Base-by-base conservation (phyloP, 1,139 yeast species). In the Petasospora fabianii region DNA sequence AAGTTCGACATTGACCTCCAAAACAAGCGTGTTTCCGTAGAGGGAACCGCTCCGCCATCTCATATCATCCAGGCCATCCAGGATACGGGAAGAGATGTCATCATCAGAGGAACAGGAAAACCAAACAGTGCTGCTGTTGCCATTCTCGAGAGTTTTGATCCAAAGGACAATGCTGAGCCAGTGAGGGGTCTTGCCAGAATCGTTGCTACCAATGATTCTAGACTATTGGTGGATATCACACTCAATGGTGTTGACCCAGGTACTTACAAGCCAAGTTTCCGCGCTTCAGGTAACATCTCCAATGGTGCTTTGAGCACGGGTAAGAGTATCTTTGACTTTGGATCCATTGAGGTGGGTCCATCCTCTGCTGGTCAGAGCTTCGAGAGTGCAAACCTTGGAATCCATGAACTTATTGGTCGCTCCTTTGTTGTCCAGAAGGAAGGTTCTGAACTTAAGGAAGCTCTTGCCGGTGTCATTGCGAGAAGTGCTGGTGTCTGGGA, bases 401-500 rank as follows among this genome's bases (percentile, higher is more conserved):
- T 88, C 21, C 58, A 68, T 44, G 82, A 82, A 29, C 62, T 88
- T 37, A 85, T 90, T 50, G 97, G 97, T 11, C 71, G 97, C 46
- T 77, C 92, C 19, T 68, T 92, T 39, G 79, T 84, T 2, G 74
- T 90, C 35, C 71, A 80, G 21, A 60, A 62, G 17, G 60, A 66
- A 35, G 68, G 68, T 27, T 58, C 64, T 32, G 56, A 58, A 12
- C 45, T 54, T 27, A 66, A 30, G 5, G 73, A 69, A 40, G 74
- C 81, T 6, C 67, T 80, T 36, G 85, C 77, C 35, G 97, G 97
- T 18, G 95, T 92, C 21, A 78, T 92, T 59, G 97, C 97, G 3
- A 75, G 97, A 56, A 84, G 95, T 54, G 97, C 98, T 2, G 98
- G 98, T 11, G 84, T 80, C 14, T 92, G 97, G 97, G 96, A 92